Base-by-base conservation (phyloP, 345 rosid genomes). In the Lumnitzera littorea region DNA sequence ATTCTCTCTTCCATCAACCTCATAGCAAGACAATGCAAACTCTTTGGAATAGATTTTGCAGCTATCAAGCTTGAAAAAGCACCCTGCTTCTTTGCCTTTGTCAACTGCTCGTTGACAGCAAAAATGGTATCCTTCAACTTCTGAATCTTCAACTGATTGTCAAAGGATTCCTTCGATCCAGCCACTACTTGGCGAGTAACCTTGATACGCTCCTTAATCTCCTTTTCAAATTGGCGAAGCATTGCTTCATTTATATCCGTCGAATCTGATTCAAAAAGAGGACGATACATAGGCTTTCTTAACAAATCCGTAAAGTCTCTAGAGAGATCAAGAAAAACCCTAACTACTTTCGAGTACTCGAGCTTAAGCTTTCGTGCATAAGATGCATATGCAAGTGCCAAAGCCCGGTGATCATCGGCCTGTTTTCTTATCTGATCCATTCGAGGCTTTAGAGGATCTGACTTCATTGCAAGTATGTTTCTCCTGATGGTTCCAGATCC, bases 1-100 rank as follows among this genome's bases (percentile, higher is more conserved):
- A 94, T 90, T 56, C 97, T 79, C 81, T 94, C 97, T 71, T 91
- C 97, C 99, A 90, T 88, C 72, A 90, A 58, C 78, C 96, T 81
- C 99, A 94, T 94, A 0, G 99, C 79, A 51, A 94, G 78, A 59
- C 99, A 94, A 75, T 90, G 96, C 83, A 94, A 65, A 52, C 99
- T 88, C 60, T 90, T 94, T 0, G 99, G 97, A 20, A 88, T 90
- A 0, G 99, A 90, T 74, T 94, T 94, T 0, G 99, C 99, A 16
- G 97, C 97, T 53, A 94, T 94, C 70, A 90, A 76, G 62, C 96
- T 90, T 15, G 99, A 84, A 66, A 90, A 94, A 0, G 97, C 99
- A 4, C 99, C 97, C 66, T 90, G 97, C 81, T 90, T 94, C 76
- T 94, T 88, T 0, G 99, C 97, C 60, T 88, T 88, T 0, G 90